Evolutionary conservation across 1,284 basidiomycete species (phyloP).

Genomic region (Mixia osmundae): DNA sequence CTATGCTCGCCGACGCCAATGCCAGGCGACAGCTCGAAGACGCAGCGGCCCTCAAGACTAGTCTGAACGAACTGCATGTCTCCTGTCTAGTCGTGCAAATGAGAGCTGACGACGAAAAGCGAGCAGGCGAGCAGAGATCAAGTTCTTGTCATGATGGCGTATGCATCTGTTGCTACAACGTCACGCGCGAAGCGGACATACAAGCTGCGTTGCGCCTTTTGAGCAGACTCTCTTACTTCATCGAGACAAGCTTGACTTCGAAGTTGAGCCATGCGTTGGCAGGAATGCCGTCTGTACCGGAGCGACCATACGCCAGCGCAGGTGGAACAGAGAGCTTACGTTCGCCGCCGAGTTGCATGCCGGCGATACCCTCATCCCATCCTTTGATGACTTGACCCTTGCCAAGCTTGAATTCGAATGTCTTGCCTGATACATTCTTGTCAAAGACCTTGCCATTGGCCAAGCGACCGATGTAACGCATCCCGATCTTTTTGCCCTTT

Average conservation of each 20-base stretch:
- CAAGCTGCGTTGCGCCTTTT: no score
- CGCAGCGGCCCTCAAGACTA: conserved; percentile 9
- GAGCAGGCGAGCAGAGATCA: background rate
- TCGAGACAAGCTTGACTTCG: background rate
- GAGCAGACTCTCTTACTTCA: background rate
- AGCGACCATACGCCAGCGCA: conserved; percentile 21
- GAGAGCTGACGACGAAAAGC: background rate
- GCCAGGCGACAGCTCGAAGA: conserved; percentile 17
- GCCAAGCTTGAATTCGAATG: conserved; percentile 69
- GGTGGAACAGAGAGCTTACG: conserved; percentile 20
- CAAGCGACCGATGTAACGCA: conserved; percentile 56
- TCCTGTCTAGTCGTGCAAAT: no score
- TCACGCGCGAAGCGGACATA: no score
- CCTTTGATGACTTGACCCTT: conserved; percentile 32
- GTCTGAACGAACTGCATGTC: conserved; percentile 8
- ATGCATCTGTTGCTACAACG: no score
- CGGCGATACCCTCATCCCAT: conserved; percentile 15
- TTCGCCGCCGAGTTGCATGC: conserved; percentile 22
- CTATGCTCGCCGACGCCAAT: conserved; percentile 18
- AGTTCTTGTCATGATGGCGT: no score
- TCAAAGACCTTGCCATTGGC: conserved; percentile 56
- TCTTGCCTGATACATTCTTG: conserved; percentile 46
- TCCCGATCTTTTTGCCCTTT: conserved; percentile 52
- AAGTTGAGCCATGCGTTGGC: conserved; percentile 26
- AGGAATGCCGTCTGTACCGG: conserved; percentile 19